Evolutionary conservation across 768 basidiomycete species (phyloP), one percentile per base, ranked within the genome.

Genomic region (Lentinus brumalis): DNA sequence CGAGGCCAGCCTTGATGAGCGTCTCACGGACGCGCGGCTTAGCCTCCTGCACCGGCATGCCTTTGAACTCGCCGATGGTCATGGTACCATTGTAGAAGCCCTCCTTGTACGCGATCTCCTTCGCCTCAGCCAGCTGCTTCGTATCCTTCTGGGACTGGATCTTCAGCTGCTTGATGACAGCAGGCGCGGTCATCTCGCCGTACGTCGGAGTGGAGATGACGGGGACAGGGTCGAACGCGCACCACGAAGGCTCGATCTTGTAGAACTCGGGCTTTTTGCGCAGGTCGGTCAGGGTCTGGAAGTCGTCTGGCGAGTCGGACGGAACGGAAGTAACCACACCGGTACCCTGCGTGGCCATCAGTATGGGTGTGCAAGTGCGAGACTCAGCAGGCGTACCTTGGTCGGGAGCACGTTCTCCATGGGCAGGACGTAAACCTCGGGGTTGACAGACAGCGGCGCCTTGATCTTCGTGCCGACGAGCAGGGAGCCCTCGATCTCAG

Each of bases 271-370:
- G 84, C 76, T 99, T 99, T 77, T 98, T 98, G 69, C 91, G 89
- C 32, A 99, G 81, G 70, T 98, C 96, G 68, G 86, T 86, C 53
- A 94, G 80, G 4, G 94, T 96, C 66, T 86, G 85, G 75, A 86
- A 98, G 72, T 99, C 97, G 72, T 98, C 97, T 4, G 97, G 97
- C 5, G 97, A 98, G 73, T 99, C 97, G 8, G 97, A 97, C 0
- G 97, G 96, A 6, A 97, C 96, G 42, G 94, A 98, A 5, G 96
- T 97, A 68, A 99, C 97, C 32, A 99, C 94, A 63, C 96, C 97
- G 12, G 96, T 98, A 69, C 97, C 97, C 89, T 90, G 63, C 49
- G 3, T 2, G 10, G 21, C 14, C 21, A 9, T 21, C 18, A 10
- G 31, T 46, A 7, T 26, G 21, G 58, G 44, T 14, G 32, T 38